These are phyloP conservation scores for Kwoniella dendrophila DNA, from an alignment of 768 basidiomycete genomes.

Conservation along the genomic window DNA sequence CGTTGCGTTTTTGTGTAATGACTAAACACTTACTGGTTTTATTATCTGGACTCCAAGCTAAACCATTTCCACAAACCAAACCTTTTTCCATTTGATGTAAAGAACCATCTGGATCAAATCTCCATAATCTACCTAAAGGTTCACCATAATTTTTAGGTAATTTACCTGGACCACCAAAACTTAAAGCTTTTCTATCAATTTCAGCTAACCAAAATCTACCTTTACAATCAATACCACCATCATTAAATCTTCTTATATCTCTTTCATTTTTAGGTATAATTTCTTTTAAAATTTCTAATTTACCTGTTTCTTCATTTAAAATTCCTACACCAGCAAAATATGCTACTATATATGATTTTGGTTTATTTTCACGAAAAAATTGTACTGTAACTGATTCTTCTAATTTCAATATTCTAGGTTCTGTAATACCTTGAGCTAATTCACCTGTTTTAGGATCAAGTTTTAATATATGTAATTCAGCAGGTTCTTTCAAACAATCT, in stretches of 20 bases:
- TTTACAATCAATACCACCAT: conserved; percentile 28
- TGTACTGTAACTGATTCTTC: conserved; percentile 31
- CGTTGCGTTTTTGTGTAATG: too few species aligned
- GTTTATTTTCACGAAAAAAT: conserved; percentile 29
- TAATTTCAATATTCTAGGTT: conserved; percentile 18
- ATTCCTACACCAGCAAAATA: conserved; percentile 31
- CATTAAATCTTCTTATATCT: conserved; percentile 27
- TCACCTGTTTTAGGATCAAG: conserved; percentile 20
- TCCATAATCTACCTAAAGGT: conserved; percentile 25
- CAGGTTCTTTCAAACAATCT: conserved; percentile 33
- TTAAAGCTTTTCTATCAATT: conserved; percentile 29
- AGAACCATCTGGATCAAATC: conserved; percentile 29
- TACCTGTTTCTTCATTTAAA: conserved; percentile 23
- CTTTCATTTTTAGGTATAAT: conserved; percentile 30
- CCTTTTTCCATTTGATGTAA: conserved; percentile 30
- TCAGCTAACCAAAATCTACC: conserved; percentile 35
- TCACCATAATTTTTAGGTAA: conserved; percentile 24
- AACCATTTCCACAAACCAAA: conserved; percentile 32
- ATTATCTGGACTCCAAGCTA: conserved; percentile 34
- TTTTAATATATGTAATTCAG: conserved; percentile 28
- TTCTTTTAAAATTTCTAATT: conserved; percentile 30
- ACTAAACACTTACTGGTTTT: conserved; percentile 21
- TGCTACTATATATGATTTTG: conserved; percentile 29
- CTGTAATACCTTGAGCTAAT: too few species aligned
- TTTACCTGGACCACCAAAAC: conserved; percentile 22